These are phyloP conservation scores for Penicillium manginii DNA, from an alignment of 495 filamentous ascomycete genomes.

Conservation along the genomic window DNA sequence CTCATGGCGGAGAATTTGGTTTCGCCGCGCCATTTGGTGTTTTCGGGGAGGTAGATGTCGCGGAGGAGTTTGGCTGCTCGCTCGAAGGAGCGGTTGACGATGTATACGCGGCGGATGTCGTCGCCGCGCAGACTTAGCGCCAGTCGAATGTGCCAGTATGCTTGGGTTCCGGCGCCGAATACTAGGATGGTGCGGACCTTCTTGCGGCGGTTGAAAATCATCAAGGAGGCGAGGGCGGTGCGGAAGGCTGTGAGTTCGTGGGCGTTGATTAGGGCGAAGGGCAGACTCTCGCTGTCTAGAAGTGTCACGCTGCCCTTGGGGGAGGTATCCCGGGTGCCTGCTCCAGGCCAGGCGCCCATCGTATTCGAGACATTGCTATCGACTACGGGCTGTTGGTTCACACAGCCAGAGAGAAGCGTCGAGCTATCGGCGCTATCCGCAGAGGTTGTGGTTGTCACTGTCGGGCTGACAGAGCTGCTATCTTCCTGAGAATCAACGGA, in stretches of 20 bases:
- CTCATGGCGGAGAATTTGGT: slow-evolving; percentile 74
- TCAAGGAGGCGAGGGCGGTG: slow-evolving; percentile 79
- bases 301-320: slow-evolving; percentile 81
- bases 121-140: slow-evolving; percentile 71
- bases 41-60: slow-evolving; percentile 58
- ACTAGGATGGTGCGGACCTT: slow-evolving; percentile 73
- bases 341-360: slow-evolving; percentile 43
- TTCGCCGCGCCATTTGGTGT: slow-evolving; percentile 56
- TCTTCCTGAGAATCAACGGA: slow-evolving; percentile 42
- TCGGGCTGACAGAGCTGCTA: slow-evolving; percentile 20
- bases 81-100: slow-evolving; percentile 76
- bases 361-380: slow-evolving; percentile 32
- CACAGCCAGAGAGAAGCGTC: slow-evolving; percentile 36
- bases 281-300: slow-evolving; percentile 65
- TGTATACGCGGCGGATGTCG: slow-evolving; percentile 75
- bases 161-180: slow-evolving; percentile 90
- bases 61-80: slow-evolving; percentile 58
- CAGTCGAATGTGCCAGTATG: slow-evolving; percentile 90
- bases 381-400: slow-evolving; percentile 39
- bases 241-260: slow-evolving; percentile 90
- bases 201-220: slow-evolving; percentile 72
- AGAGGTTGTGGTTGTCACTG: slow-evolving; percentile 23
- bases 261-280: slow-evolving; percentile 81
- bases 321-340: slow-evolving; percentile 56
- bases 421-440: slow-evolving; percentile 27